These are phyloP conservation scores for Dactylonectria estremocensis DNA, from an alignment of 2,329 filamentous ascomycete genomes.

Conservation along the genomic window DNA sequence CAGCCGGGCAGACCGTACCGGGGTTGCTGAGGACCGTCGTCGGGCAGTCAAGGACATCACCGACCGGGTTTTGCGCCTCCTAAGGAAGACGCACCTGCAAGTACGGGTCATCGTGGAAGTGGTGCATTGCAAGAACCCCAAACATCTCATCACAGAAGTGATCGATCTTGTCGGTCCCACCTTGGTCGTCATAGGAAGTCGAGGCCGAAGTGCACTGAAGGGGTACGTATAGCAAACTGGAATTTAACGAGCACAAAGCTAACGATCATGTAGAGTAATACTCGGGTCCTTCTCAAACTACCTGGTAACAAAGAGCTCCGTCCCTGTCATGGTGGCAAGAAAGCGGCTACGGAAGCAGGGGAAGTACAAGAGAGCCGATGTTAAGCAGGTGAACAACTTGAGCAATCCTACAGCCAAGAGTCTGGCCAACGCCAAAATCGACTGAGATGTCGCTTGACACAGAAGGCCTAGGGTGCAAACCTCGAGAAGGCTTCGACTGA, in stretches of 20 bases:
- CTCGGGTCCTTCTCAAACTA: constrained; percentile 98
- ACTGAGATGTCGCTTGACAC: constrained; percentile 62
- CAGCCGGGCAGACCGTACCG: constrained; percentile 66
- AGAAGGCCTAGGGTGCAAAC: neutral
- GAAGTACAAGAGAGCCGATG: constrained; percentile 79
- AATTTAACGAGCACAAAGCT: constrained; percentile 39
- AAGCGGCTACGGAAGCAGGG: constrained; percentile 91
- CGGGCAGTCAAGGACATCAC: constrained; percentile 88
- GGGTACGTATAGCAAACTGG: constrained; percentile 72
- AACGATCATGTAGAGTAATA: constrained; percentile 78
- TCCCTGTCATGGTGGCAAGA: constrained; percentile 97
- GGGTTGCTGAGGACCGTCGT: constrained; percentile 83
- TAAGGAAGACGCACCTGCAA: constrained; percentile 93
- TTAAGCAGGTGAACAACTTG: constrained; percentile 87
- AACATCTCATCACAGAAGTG: constrained; percentile 96
- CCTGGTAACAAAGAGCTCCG: constrained; percentile 94
- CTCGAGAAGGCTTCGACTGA: neutral
- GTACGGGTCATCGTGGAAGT: constrained; percentile 96
- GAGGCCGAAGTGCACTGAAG: constrained; percentile 92
- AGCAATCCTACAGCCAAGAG: constrained; percentile 77
- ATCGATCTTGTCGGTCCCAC: constrained; percentile 95
- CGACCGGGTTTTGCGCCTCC: constrained; percentile 84
- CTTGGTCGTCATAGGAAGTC: constrained; percentile 91
- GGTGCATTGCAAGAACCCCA: constrained; percentile 97
- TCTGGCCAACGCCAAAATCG: constrained; percentile 82